Percentiles rank a stretch among this genome's conserved stretches.
These are phyloP conservation scores for Apiospora saccharicola DNA, from an alignment of 2,329 filamentous ascomycete genomes.

Conservation along the genomic window DNA sequence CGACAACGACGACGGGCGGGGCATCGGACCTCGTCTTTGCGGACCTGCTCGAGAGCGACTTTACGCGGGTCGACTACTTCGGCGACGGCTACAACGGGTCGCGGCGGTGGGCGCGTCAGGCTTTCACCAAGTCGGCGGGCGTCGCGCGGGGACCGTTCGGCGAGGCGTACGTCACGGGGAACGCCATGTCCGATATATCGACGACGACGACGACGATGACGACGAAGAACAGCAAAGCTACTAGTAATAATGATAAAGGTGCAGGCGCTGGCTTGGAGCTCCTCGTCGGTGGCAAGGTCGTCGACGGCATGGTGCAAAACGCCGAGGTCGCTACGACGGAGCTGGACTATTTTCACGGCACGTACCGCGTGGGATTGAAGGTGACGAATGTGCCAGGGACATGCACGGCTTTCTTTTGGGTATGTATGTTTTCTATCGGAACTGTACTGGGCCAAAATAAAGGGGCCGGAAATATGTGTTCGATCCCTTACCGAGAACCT, in stretches of 20 bases:
- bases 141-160: slow-evolving; percentile 69
- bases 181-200: slow-evolving; percentile 53
- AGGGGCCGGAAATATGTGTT: no score
- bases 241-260: slow-evolving; percentile 47
- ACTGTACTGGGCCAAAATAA: no score
- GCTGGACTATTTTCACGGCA: slow-evolving; percentile 72
- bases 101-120: slow-evolving; percentile 66
- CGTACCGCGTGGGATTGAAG: slow-evolving; percentile 73
- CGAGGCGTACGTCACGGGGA: slow-evolving; percentile 65
- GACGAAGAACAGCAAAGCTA: slow-evolving; percentile 44
- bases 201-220: slow-evolving; percentile 62
- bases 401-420: slow-evolving; percentile 83
- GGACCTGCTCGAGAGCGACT: slow-evolving; percentile 76
- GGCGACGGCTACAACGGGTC: slow-evolving; percentile 43
- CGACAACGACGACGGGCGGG: slow-evolving; percentile 43
- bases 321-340: slow-evolving; percentile 70
- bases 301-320: slow-evolving; percentile 62
- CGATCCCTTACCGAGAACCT: neutral
- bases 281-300: slow-evolving; percentile 55
- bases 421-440: slow-evolving; percentile 44
- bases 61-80: slow-evolving; percentile 59
- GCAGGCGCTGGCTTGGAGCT: slow-evolving; percentile 59
- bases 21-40: slow-evolving; percentile 62
- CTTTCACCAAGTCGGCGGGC: slow-evolving; percentile 69
- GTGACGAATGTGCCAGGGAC: slow-evolving; percentile 68